Evolutionary conservation across 2,329 filamentous ascomycete species (phyloP).

Genomic region (Fulvia fulva): DNA sequence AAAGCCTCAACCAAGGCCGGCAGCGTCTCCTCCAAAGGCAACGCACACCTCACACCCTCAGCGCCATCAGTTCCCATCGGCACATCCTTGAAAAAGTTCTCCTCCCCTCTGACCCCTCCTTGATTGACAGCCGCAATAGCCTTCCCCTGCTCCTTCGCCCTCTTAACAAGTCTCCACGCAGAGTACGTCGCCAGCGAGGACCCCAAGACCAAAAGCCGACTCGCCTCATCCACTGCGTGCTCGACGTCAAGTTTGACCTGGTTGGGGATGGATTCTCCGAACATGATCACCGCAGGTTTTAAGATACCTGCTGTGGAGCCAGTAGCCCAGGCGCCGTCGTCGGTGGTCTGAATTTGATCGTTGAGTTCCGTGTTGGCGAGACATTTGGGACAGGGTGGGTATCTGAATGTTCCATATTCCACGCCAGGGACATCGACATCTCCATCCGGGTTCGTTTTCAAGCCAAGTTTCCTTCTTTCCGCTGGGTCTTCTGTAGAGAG

Average conservation of each 20-base stretch:
- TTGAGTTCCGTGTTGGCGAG: constrained; percentile 53
- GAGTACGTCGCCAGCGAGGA: constrained; percentile 94
- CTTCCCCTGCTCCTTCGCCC: constrained; percentile 76
- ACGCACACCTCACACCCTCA: constrained; percentile 39
- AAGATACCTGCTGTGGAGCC: constrained; percentile 64
- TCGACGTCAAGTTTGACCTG: constrained; percentile 73
- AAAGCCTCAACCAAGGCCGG: constrained; percentile 33
- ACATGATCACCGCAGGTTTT: constrained; percentile 94
- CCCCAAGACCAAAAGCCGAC: constrained; percentile 72
- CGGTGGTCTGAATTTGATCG: constrained; percentile 66
- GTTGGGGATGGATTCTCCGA: constrained; percentile 78
- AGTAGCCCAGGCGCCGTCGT: constrained; percentile 72
- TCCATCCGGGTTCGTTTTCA: constrained; percentile 88
- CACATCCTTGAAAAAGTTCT: constrained; percentile 62
- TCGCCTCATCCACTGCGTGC: constrained; percentile 70
- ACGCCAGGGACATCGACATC: constrained; percentile 87
- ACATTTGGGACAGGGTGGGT: constrained; percentile 83
- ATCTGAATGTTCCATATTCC: constrained; percentile 84
- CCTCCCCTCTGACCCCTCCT: constrained; percentile 73
- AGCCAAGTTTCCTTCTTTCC: constrained; percentile 62
- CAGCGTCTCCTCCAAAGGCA: constrained; percentile 39
- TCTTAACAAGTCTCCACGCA: constrained; percentile 83
- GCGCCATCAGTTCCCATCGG: constrained; percentile 40
- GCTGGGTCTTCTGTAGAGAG: constrained; percentile 72
- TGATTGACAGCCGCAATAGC: constrained; percentile 85